A percentile compares a stretch with the other conserved stretches of the same genome.
Evolutionary conservation across 345 rosid species (phyloP).

Genomic region (Salix purpurea): DNA sequence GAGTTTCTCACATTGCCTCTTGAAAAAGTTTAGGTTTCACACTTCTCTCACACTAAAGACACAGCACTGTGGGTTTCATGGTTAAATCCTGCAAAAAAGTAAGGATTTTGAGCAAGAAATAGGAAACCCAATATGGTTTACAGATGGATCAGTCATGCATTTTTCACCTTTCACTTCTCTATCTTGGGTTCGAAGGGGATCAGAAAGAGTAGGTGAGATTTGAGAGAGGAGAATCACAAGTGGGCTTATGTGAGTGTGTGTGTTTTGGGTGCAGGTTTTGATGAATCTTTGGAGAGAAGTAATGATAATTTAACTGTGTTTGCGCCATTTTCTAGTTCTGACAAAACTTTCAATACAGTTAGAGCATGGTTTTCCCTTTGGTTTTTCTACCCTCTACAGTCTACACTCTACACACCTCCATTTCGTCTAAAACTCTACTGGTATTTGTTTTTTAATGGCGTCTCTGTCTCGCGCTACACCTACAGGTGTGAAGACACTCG

Average conservation of each 20-base stretch:
- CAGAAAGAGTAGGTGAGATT: constrained; percentile 19
- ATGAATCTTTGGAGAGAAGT: constrained; percentile 29
- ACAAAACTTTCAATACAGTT: not conserved
- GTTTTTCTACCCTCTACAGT: not conserved
- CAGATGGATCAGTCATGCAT: constrained; percentile 16
- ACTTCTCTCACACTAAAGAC: constrained; percentile 5
- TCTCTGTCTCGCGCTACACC: not conserved
- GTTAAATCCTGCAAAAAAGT: constrained; percentile 5
- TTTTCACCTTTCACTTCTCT: constrained; percentile 4
- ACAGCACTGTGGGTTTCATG: constrained; percentile 7
- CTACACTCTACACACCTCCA: not conserved
- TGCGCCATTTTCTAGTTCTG: not conserved
- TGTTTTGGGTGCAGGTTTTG: constrained; percentile 32
- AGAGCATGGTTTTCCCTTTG: constrained; percentile 9
- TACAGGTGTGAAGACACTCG: not conserved
- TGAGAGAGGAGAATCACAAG: constrained; percentile 28
- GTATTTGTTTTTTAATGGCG: not conserved
- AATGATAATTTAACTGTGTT: constrained; percentile 3
- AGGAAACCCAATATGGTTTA: constrained; percentile 4
- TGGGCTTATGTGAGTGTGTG: not conserved
- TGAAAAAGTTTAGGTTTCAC: constrained; percentile 13
- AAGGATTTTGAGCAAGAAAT: constrained; percentile 16
- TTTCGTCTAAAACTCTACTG: not conserved
- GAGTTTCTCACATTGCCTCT: constrained; percentile 47
- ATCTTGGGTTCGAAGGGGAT: constrained; percentile 6